Base-by-base conservation (phyloP, 1,284 basidiomycete genomes). In the Meira miltonrushii region DNA sequence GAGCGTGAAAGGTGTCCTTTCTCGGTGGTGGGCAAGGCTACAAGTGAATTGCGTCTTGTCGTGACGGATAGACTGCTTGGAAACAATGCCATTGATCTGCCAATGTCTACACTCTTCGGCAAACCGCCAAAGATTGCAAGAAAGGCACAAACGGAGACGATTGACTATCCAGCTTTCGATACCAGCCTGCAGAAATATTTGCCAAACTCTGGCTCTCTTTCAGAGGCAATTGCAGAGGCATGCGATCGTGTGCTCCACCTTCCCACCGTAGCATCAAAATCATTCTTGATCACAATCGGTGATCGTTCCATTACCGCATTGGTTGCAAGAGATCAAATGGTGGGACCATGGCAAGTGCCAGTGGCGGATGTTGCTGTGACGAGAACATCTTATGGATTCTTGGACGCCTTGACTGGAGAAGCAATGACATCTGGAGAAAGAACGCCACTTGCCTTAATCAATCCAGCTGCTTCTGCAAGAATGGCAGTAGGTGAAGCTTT, bases 341-440 rank as follows among this genome's bases (percentile, higher is more conserved):
- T 97, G 19, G 95, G 94, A 0, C 94, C 93, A 0, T 98, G 90
- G 89, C 94, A 99, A 81, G 90, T 96, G 3, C 94, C 94, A 39
- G 92, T 97, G 6, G 89, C 95, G 15, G 94, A 99, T 69, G 94
- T 97, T 47, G 93, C 94, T 5, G 92, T 97, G 52, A 98, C 94
- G 1, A 87, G 90, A 23, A 85, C 91, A 0, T 87, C 90, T n/a
- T 96, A 94, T 78, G 92, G 92, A 1, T 97, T 97, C 78, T 85
- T 88, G 62, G 78, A 81, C 76, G 83, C n/a, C 81, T 82, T 11
- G 90, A 93, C 43, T 2, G 75, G 75, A 53, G 94, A 99, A 81
- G 93, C 94, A 0, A 96, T 98, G 91, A 88, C 94, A 2, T 90
- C 94, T 84, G 94, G 94, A 19, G 94, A 99, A 81, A 87, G 94